These are phyloP conservation scores for Crotalaria pallida DNA, from an alignment of 306 rosid genomes.

Conservation along the genomic window DNA sequence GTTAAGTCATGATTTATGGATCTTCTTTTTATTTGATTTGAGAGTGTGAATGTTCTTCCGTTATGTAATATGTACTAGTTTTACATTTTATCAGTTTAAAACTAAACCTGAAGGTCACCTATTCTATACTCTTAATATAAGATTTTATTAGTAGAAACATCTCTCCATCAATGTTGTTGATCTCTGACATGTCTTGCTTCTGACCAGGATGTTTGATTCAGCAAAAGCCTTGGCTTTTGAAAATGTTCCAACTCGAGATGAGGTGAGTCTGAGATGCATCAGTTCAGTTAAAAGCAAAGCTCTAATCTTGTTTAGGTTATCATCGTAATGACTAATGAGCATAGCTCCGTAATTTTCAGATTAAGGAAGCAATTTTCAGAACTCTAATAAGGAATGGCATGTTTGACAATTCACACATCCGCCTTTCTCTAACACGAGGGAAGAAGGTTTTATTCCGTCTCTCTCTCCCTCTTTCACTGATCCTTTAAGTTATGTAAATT, in stretches of 20 bases:
- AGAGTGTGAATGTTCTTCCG: not conserved
- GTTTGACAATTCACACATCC: slow-evolving; percentile 77
- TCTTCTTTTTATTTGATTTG: not conserved
- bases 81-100: not conserved
- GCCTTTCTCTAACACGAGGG: slow-evolving; percentile 77
- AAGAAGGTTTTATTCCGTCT: slow-evolving; percentile 49
- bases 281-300: not conserved
- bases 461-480: not conserved
- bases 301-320: slow-evolving; percentile 11
- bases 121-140: not conserved
- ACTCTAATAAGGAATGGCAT: slow-evolving; percentile 76
- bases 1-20: not conserved
- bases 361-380: slow-evolving; percentile 73
- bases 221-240: slow-evolving; percentile 84
- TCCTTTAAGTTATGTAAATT: not conserved
- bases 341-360: slow-evolving; percentile 39
- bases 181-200: slow-evolving; percentile 5
- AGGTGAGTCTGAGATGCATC: slow-evolving; percentile 37
- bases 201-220: slow-evolving; percentile 72
- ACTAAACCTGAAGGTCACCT: not conserved
- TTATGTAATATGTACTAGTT: not conserved
- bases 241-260: slow-evolving; percentile 63
- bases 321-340: not conserved
- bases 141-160: not conserved
- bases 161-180: slow-evolving; percentile 6